Evolutionary conservation across 805 yeast species (phyloP).

Genomic region (Barnettozyma salicaria): DNA sequence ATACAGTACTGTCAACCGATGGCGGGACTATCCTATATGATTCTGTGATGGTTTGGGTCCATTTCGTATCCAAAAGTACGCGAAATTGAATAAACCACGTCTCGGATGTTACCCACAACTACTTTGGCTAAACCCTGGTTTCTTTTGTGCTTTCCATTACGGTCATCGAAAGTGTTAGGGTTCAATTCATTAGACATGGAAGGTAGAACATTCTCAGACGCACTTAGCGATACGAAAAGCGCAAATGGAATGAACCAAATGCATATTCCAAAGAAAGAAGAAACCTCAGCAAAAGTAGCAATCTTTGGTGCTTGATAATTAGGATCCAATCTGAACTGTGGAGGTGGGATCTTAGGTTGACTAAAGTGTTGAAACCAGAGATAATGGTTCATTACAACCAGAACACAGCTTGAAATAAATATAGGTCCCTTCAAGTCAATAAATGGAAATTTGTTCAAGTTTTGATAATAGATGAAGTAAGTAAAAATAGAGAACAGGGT

Average conservation of each 20-base stretch:
- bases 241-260: conserved; percentile 95
- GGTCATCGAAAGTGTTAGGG: conserved; percentile 24
- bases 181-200: conserved; percentile 28
- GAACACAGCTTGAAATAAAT: conserved; percentile 62
- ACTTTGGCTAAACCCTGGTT: conserved; percentile 68
- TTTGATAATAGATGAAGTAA: conserved; percentile 69
- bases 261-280: conserved; percentile 91
- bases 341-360: conserved; percentile 58
- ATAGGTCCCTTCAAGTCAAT: conserved; percentile 66
- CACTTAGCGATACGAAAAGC: conserved; percentile 83
- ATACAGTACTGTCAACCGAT: neutral
- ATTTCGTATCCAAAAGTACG: conserved; percentile 60
- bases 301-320: conserved; percentile 58
- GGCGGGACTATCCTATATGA: conserved; percentile 27
- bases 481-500: conserved; percentile 64
- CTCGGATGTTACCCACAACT: conserved; percentile 48
- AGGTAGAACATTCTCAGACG: conserved; percentile 86
- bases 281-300: conserved; percentile 81
- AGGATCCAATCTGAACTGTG: conserved; percentile 53
- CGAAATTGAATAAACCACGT: conserved; percentile 38
- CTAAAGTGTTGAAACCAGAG: conserved; percentile 86
- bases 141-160: conserved; percentile 34
- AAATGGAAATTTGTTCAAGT: conserved; percentile 76
- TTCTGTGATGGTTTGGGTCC: conserved; percentile 49
- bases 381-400: conserved; percentile 77